Conservation (phyloP, 306 rosid genomes). For the Gynostemma pentaphyllum region DNA sequence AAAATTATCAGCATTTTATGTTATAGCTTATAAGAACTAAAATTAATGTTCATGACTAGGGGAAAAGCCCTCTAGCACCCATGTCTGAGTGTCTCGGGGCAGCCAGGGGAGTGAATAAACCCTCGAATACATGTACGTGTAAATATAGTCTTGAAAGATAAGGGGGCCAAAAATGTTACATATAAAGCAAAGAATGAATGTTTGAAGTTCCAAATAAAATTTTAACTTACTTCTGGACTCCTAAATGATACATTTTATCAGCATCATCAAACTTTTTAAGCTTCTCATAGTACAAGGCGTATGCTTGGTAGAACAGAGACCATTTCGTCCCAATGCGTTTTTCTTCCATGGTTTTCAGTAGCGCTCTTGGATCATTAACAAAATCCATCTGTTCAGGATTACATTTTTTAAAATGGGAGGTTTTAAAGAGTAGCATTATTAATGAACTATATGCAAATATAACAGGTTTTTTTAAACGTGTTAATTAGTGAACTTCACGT, state of each 20-base stretch:
- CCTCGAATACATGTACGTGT: too few species aligned
- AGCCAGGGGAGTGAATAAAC: not conserved
- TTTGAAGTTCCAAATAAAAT: not conserved
- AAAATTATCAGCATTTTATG: conserved; percentile 1
- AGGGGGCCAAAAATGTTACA: not conserved
- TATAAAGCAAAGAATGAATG: not conserved
- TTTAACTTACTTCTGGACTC: conserved; percentile 44
- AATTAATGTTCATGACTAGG: not conserved
- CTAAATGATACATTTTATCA: conserved; percentile 55
- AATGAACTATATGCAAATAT: too few species aligned
- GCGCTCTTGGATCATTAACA: conserved; percentile 45
- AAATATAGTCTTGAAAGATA: too few species aligned
- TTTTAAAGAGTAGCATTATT: too few species aligned
- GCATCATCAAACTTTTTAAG: conserved; percentile 64
- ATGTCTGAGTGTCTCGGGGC: not conserved
- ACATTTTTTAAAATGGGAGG: too few species aligned
- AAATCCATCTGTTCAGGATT: conserved; percentile 64
- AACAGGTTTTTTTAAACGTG: too few species aligned
- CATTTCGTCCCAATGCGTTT: conserved; percentile 58
- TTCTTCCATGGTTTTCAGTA: conserved; percentile 65
- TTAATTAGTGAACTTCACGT: too few species aligned
- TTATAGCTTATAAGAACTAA: not conserved
- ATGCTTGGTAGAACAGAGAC: conserved; percentile 72
- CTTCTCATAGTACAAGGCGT: conserved; percentile 67
- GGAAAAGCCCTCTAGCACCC: not conserved